Base-by-base conservation (phyloP, 129 eudicot species). In the Oenanthe sinensis region DNA sequence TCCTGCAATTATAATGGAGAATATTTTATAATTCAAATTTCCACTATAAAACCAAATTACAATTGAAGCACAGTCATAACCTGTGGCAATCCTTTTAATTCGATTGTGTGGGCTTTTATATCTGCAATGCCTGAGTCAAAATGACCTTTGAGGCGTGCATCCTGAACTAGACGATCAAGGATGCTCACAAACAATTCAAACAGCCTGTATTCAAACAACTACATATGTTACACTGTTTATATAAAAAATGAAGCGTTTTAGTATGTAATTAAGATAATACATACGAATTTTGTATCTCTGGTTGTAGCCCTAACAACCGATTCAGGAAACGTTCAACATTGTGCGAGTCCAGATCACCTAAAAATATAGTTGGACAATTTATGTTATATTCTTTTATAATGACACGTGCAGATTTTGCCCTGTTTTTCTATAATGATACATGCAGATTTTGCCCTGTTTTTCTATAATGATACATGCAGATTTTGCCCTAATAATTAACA, bases 291-390 rank as follows among this genome's bases (percentile, higher is more conserved):
- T 95, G 98, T 79, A 95, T 91, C 22, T 90, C 96, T 54, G 98
- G 98, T 36, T 96, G 92, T 77, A 95, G 80, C 78, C 98, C 98
- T 68, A 95, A 82, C 82, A 95, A 90, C 76, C 99, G 84, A 80
- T 95, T 95, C 45, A 95, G 91, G 78, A 95, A 95, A 82, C 97
- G 97, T 8, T 94, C 96, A 46, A 95, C 97, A 88, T 92, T 97
- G 24, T 90, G 88, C 96, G 88, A 92, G 82, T 95, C 99, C 40
- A 92, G 87, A 76, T 84, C 89, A 74, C 87, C 99, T 88, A 75
- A 33, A 65, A 80, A 80, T 20, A 72, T 15, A 77, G 30, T 36
- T 48, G 8, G 48, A 26, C 22, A 26, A 28, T 40, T 12, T 19
- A 42, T 8, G 22, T 75, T 36, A 70, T 37, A 5, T 8, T 60